These are phyloP conservation scores for Euphorbia celastroides DNA, from an alignment of 441 rosid genomes.

Conservation along the genomic window DNA sequence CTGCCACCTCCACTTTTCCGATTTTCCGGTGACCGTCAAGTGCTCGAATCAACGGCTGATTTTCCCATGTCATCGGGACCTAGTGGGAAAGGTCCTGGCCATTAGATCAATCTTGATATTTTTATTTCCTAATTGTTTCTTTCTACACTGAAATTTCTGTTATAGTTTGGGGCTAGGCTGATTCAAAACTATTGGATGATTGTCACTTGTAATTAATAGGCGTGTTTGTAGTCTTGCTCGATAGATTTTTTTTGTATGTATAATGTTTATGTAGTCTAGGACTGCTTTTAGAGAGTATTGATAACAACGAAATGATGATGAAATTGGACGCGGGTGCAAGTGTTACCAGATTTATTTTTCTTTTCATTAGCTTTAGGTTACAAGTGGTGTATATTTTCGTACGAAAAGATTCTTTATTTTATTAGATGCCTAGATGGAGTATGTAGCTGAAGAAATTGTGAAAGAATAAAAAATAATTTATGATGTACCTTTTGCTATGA, in stretches of 20 bases:
- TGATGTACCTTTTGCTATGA: too few relatives aligned
- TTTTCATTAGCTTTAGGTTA: neutral
- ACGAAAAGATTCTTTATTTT: constrained; percentile 23
- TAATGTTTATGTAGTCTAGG: too few relatives aligned
- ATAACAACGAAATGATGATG: too few relatives aligned
- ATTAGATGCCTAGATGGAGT: constrained; percentile 19
- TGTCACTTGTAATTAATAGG: constrained; percentile 10
- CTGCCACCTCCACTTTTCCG: constrained; percentile 12
- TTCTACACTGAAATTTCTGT: too few relatives aligned
- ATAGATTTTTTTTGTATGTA: neutral
- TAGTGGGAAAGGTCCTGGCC: constrained; percentile 77
- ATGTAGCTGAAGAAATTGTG: neutral
- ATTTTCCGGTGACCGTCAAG: constrained; percentile 3
- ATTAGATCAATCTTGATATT: constrained; percentile 26
- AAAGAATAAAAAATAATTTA: too few relatives aligned
- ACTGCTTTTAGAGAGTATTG: too few relatives aligned
- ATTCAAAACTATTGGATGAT: too few relatives aligned
- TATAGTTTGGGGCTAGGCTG: too few relatives aligned
- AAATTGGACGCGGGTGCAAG: too few relatives aligned
- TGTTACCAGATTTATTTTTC: too few relatives aligned
- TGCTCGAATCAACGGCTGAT: constrained; percentile 21
- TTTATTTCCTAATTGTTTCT: neutral
- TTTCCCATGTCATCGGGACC: constrained; percentile 60
- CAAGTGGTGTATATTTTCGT: constrained; percentile 4
- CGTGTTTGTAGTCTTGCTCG: neutral